Evolutionary conservation across 257 asterid species (phyloP).

Genomic region (Salvia splendens): DNA sequence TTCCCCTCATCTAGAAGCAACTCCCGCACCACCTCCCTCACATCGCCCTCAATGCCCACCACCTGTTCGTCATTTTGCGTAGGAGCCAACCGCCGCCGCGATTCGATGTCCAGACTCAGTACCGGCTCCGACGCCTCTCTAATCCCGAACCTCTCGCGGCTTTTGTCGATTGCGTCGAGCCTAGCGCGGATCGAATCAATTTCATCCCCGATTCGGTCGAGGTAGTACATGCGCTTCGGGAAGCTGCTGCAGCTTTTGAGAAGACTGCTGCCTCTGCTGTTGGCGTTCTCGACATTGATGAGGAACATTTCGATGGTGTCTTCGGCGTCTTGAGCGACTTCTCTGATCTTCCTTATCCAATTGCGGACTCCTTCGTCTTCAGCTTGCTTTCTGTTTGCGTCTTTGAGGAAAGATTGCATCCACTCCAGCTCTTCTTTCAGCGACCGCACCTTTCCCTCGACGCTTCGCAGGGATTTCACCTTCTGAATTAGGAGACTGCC

Average conservation of each 20-base stretch:
- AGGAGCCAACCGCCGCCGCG: neutral
- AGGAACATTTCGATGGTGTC: neutral
- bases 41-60: constrained; percentile 31
- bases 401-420: constrained; percentile 37
- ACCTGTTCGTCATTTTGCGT: constrained; percentile 2
- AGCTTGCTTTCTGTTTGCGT: neutral
- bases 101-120: too few relatives aligned
- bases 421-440: neutral
- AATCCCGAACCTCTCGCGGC: neutral
- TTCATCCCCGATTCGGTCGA: constrained; percentile 1
- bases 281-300: neutral
- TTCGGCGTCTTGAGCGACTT: neutral
- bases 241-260: neutral
- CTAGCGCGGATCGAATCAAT: neutral
- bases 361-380: neutral
- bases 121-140: neutral
- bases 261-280: neutral
- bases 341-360: constrained; percentile 15
- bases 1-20: constrained; percentile 6
- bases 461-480: constrained; percentile 10
- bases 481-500: constrained; percentile 7
- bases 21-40: neutral
- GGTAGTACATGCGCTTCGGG: neutral
- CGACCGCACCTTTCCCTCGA: constrained; percentile 22
- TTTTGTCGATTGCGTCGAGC: neutral